Base-by-base conservation (phyloP, 352 stramenopile genomes). In the Globisporangium ultimum region DNA sequence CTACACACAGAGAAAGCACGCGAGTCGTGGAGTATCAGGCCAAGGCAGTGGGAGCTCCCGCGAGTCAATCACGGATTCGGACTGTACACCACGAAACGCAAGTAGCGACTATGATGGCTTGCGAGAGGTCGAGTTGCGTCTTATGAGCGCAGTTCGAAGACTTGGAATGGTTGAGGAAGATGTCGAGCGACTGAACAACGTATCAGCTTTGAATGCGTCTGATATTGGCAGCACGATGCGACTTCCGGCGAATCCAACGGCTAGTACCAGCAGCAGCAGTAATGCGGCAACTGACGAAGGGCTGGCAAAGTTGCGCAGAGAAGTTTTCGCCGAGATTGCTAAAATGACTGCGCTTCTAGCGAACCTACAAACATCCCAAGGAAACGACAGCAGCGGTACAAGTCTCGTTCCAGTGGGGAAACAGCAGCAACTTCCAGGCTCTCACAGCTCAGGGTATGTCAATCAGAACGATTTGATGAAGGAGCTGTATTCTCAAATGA, bases 401-500 rank as follows among this genome's bases (percentile, higher is more conserved):
- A 72, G 61, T 54, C 36, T 74, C 32, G 58, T 77, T 2, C 45
- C 64, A 3, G 32, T 58, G 43, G 56, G 60, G 34, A 58, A n/a
- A 52, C 32, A 49, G 49, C 46, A 68, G 13, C 40, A 52, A 17
- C 22, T 45, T 22, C 14, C 42, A 55, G 69, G 59, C 36, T 71
- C 41, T 53, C 57, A 32, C 3, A 47, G 14, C 20, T 20, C 48
- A 6, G 42, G 28, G 24, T 48, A 50, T 61, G 41, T 56, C 48
- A 76, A 40, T 14, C 72, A 80, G 34, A 68, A 65, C n/a, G 74
- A 88, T 21, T 57, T 88, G 9, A 53, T 88, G 18, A 74, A 66
- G 7, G 70, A 85, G 58, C 68, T 89, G 11, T 84, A 81, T 43
- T 68, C 77, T 1, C 77, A 87, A 63, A 83, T 87, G 69, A 84